These are phyloP conservation scores for Helianthus tuberosus DNA, from an alignment of 129 eudicot genomes.

Conservation along the genomic window DNA sequence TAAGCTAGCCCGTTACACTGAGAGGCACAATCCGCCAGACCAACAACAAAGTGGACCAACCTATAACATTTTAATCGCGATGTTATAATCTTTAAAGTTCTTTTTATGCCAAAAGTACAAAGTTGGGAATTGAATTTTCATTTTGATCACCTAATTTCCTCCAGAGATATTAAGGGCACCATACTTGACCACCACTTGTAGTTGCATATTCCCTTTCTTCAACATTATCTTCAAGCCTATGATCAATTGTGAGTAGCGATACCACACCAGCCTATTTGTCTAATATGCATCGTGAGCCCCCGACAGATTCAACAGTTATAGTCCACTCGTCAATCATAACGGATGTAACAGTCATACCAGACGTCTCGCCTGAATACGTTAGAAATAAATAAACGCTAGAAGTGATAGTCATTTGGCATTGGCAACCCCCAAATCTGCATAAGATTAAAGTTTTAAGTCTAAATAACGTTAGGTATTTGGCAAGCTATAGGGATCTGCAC, in stretches of 20 bases:
- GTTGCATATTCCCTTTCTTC: constrained; percentile 75
- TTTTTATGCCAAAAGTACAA: constrained; percentile 1
- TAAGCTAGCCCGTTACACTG: constrained; percentile 39
- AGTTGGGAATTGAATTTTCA: background rate
- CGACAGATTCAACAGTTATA: constrained; percentile 97
- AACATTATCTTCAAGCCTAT: constrained; percentile 89
- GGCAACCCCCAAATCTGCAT: too few relatives aligned
- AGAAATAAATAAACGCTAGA: background rate
- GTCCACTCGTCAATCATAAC: constrained; percentile 99
- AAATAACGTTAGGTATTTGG: too few relatives aligned
- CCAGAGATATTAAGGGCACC: constrained; percentile 85
- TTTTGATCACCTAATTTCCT: constrained; percentile 64
- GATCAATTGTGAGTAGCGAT: constrained; percentile 88
- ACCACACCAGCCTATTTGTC: constrained; percentile 96
- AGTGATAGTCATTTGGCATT: too few relatives aligned
- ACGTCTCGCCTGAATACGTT: constrained; percentile 66
- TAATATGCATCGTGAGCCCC: constrained; percentile 95
- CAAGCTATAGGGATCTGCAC: too few relatives aligned
- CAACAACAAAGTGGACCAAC: constrained; percentile 99
- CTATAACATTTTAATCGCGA: constrained; percentile 47
- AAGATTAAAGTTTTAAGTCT: too few relatives aligned
- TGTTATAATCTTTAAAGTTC: too few relatives aligned
- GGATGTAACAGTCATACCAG: constrained; percentile 95
- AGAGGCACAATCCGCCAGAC: constrained; percentile 99
- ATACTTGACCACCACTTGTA: constrained; percentile 98